phyloP scores from a whole-genome alignment of 2,329 filamentous ascomycete genomes.

The Atkinsonella texensis region DNA sequence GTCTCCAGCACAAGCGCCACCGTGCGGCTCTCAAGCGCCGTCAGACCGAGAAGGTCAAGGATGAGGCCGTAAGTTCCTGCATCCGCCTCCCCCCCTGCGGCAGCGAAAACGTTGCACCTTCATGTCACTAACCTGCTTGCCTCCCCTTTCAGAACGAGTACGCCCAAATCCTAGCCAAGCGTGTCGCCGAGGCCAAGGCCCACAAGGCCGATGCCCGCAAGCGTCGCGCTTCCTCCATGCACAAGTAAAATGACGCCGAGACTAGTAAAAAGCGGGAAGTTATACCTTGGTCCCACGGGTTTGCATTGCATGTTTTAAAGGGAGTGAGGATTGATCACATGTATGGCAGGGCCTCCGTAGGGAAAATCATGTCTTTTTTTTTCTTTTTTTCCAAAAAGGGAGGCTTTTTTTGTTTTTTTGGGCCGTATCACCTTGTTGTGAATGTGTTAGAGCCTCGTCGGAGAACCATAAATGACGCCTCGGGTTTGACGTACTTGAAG shows the following conservation, averaged over 20 bases:
- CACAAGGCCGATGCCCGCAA: constrained; percentile 91
- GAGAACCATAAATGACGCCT: constrained; percentile 18
- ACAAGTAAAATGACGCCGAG: no score
- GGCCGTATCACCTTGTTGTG: constrained; percentile 17
- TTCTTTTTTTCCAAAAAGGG: no score
- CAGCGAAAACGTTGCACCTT: not conserved
- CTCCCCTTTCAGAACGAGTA: constrained; percentile 72
- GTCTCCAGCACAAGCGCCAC: constrained; percentile 99
- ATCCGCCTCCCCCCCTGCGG: no score
- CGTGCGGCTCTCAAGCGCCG: constrained; percentile 96
- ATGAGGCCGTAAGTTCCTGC: constrained; percentile 89
- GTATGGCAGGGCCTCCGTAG: constrained; percentile 16
- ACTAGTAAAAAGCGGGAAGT: constrained; percentile 22
- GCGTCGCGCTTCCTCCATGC: constrained; percentile 92
- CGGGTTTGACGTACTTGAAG: not conserved
- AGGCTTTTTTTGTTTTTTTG: not conserved
- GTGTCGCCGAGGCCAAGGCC: constrained; percentile 90
- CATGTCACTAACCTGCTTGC: constrained; percentile 21
- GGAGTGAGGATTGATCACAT: constrained; percentile 22
- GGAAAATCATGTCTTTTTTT: not conserved
- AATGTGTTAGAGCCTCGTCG: constrained; percentile 26
- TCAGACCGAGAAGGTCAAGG: constrained; percentile 92
- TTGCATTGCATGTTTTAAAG: constrained; percentile 24
- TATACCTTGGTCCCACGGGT: constrained; percentile 24
- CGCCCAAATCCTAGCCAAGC: constrained; percentile 89